Percentiles rank a stretch among this genome's conserved stretches.
Evolutionary conservation across 1,284 basidiomycete species (phyloP).

Genomic region (Trametes polyzona): DNA sequence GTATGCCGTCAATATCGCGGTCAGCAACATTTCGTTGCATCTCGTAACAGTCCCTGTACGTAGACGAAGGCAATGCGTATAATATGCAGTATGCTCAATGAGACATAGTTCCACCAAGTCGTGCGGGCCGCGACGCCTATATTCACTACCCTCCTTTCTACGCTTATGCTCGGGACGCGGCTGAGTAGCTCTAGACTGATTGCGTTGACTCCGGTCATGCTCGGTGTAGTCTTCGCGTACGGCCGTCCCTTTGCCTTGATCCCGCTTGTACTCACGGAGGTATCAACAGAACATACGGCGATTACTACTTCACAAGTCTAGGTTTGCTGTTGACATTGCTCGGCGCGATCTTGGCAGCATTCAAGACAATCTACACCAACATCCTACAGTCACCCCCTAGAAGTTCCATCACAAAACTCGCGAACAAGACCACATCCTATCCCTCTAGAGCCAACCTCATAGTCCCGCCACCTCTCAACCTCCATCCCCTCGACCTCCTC

Average conservation of each 20-base stretch:
- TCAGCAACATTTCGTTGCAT: slow-evolving; percentile 88
- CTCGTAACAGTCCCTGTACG: slow-evolving; percentile 90
- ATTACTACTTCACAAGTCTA: slow-evolving; percentile 84
- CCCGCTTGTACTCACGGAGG: neutral
- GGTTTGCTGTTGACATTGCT: slow-evolving; percentile 86
- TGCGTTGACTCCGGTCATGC: slow-evolving; percentile 85
- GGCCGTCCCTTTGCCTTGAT: slow-evolving; percentile 38
- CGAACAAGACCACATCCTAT: slow-evolving; percentile 13
- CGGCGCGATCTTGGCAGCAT: slow-evolving; percentile 86
- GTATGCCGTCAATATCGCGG: slow-evolving; percentile 91
- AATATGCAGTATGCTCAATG: neutral
- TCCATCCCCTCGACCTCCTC: slow-evolving; percentile 88
- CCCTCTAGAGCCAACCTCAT: slow-evolving; percentile 30
- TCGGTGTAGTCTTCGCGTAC: slow-evolving; percentile 91
- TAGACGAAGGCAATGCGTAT: slow-evolving; percentile 23
- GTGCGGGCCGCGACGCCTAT: slow-evolving; percentile 91
- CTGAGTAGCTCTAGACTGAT: slow-evolving; percentile 65
- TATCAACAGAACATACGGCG: slow-evolving; percentile 79
- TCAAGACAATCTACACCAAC: slow-evolving; percentile 92
- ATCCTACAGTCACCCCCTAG: slow-evolving; percentile 60
- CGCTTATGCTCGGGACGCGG: slow-evolving; percentile 54
- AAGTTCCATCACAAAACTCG: slow-evolving; percentile 16
- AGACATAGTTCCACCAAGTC: slow-evolving; percentile 87
- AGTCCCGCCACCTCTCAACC: slow-evolving; percentile 50
- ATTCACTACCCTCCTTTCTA: slow-evolving; percentile 83